phyloP scores from a whole-genome alignment of 768 basidiomycete species.

The Steccherinum ochraceum region DNA sequence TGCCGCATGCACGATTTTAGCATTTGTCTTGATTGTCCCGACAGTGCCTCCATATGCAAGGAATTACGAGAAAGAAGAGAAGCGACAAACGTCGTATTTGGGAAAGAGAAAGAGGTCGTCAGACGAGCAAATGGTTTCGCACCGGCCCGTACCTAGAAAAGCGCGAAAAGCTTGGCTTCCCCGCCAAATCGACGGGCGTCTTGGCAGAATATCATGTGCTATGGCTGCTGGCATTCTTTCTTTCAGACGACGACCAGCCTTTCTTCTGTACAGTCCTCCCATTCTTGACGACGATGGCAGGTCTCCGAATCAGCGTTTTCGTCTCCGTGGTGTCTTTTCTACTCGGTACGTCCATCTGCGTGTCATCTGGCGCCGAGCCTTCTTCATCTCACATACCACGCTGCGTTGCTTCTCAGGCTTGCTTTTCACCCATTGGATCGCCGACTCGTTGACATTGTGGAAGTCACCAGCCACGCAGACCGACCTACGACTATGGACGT shows the following conservation, averaged over 20 bases:
- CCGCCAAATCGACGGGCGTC: neutral
- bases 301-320: constrained; percentile 66
- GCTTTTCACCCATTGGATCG: constrained; percentile 87
- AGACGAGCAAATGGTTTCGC: no score
- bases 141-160: no score
- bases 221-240: neutral
- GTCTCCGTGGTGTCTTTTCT: constrained; percentile 76
- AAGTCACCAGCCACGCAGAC: constrained; percentile 66
- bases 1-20: neutral
- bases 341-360: constrained; percentile 44
- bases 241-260: constrained; percentile 3
- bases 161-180: neutral
- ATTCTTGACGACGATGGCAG: constrained; percentile 36
- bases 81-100: neutral
- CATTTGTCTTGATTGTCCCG: neutral
- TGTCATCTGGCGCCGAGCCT: neutral
- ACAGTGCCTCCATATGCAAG: neutral
- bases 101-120: neutral
- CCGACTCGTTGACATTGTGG: constrained; percentile 88
- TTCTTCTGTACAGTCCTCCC: neutral
- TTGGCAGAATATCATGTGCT: neutral
- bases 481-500: constrained; percentile 79
- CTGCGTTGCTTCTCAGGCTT: constrained; percentile 50
- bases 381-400: constrained; percentile 1
- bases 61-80: neutral